Percentiles rank a stretch among this genome's conserved stretches.
These are phyloP conservation scores for Rhipidocladum racemiflorum DNA, from an alignment of 176 grass and related monocot species.

Conservation along the genomic window DNA sequence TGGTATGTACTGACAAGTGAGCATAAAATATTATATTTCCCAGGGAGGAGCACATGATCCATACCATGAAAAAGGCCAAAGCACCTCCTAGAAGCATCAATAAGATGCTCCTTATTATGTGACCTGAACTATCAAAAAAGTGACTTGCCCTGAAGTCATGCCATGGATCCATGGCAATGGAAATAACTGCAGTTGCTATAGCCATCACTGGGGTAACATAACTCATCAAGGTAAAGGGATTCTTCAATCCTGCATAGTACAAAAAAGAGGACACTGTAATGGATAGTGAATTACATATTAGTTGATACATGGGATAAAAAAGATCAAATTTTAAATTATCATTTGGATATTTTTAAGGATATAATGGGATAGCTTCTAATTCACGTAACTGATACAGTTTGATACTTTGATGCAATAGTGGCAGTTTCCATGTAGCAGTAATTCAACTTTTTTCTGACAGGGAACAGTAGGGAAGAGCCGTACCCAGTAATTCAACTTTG, in stretches of 20 bases:
- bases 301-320: not conserved
- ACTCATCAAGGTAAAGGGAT: constrained; percentile 91
- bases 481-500: not conserved
- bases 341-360: constrained; percentile 12
- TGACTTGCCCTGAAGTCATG: constrained; percentile 58
- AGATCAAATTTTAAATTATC: not conserved
- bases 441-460: too few relatives aligned
- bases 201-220: constrained; percentile 95
- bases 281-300: not conserved
- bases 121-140: constrained; percentile 78
- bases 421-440: not conserved
- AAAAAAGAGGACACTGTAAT: constrained; percentile 3
- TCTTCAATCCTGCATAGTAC: constrained; percentile 62
- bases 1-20: not conserved
- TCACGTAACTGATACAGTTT: not conserved
- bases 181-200: constrained; percentile 79
- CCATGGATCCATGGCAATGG: constrained; percentile 86
- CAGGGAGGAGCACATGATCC: constrained; percentile 9
- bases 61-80: constrained; percentile 91
- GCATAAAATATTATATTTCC: constrained; percentile 3
- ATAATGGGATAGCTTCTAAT: not conserved
- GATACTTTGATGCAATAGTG: not conserved
- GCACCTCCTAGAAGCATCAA: constrained; percentile 75
- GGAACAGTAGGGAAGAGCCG: too few relatives aligned
- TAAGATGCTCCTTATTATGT: constrained; percentile 72